These are phyloP conservation scores for Phytopythium sindhum DNA, from an alignment of 352 stramenopile species.

Conservation along the genomic window DNA sequence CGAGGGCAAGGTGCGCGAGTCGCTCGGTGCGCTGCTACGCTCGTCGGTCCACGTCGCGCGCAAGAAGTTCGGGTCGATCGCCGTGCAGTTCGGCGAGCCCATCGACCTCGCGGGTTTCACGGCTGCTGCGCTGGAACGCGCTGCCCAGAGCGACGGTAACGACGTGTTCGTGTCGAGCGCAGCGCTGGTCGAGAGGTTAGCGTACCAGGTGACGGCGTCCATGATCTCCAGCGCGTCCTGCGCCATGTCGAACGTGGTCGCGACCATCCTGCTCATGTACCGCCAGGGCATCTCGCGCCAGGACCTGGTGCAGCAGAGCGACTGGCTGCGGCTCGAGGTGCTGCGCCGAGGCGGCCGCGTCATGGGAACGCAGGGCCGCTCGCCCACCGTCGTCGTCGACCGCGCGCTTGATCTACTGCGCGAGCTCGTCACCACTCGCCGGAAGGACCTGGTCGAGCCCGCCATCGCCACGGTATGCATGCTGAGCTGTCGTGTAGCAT, in stretches of 20 bases:
- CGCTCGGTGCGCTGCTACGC: constrained; percentile 60
- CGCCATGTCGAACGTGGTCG: constrained; percentile 71
- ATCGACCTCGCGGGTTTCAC: constrained; percentile 66
- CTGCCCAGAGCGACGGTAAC: constrained; percentile 10
- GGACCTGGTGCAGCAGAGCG: constrained; percentile 65
- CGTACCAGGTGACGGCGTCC: constrained; percentile 70
- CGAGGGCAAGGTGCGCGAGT: constrained; percentile 81
- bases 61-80: constrained; percentile 82
- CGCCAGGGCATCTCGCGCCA: constrained; percentile 71
- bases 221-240: constrained; percentile 70
- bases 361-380: constrained; percentile 64
- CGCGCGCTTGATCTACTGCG: constrained; percentile 60
- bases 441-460: constrained; percentile 78
- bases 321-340: constrained; percentile 76
- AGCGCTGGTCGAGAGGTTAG: constrained; percentile 54
- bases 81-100: constrained; percentile 67
- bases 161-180: constrained; percentile 32
- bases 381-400: constrained; percentile 61
- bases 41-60: constrained; percentile 62
- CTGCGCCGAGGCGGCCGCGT: constrained; percentile 65
- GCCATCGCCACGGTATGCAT: constrained; percentile 63
- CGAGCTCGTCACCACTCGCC: constrained; percentile 64
- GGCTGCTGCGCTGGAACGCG: constrained; percentile 18
- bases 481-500: background rate
- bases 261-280: constrained; percentile 73